Evolutionary conservation across 495 filamentous ascomycete species (phyloP).

Genomic region (Parathielavia hyrcaniae): DNA sequence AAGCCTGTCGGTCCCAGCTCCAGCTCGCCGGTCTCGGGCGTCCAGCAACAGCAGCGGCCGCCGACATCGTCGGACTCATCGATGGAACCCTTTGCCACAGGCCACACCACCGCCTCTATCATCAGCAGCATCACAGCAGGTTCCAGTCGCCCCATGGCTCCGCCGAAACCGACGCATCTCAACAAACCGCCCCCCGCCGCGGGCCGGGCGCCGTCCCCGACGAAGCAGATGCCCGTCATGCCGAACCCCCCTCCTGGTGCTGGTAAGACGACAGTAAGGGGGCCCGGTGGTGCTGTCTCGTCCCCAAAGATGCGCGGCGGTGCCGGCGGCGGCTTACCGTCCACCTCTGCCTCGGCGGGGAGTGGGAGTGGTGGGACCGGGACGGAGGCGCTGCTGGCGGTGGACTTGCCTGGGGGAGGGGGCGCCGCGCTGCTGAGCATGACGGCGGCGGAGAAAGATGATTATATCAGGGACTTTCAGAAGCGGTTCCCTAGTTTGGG

Average conservation of each 20-base stretch:
- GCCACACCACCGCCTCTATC: background rate
- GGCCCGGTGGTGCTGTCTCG: conserved; percentile 8
- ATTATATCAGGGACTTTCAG: conserved; percentile 60
- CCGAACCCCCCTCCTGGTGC: background rate
- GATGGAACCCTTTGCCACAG: conserved; percentile 9
- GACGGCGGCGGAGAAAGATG: conserved; percentile 46
- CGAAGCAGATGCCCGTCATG: conserved; percentile 23
- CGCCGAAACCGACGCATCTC: conserved; percentile 50
- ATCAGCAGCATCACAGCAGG: conserved; percentile 3
- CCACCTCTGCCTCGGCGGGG: conserved; percentile 11
- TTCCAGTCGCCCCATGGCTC: conserved; percentile 32
- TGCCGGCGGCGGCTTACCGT: conserved; percentile 12
- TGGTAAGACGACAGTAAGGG: too few relatives aligned
- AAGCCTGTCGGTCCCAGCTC: conserved; percentile 27
- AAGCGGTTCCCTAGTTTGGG: conserved; percentile 75
- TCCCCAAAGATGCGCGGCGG: conserved; percentile 14
- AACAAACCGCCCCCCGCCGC: conserved; percentile 40
- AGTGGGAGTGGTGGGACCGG: background rate
- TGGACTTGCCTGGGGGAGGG: conserved; percentile 34
- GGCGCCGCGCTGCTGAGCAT: conserved; percentile 42
- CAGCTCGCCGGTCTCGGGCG: conserved; percentile 2
- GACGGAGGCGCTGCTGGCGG: conserved; percentile 34
- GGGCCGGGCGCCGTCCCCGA: conserved; percentile 31
- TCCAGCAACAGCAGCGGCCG: background rate
- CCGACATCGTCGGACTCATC: background rate